A percentile compares a stretch with the other conserved stretches of the same genome.
These are phyloP conservation scores for Staphylotrichum longicolle DNA, from an alignment of 495 filamentous ascomycete genomes.

Conservation along the genomic window DNA sequence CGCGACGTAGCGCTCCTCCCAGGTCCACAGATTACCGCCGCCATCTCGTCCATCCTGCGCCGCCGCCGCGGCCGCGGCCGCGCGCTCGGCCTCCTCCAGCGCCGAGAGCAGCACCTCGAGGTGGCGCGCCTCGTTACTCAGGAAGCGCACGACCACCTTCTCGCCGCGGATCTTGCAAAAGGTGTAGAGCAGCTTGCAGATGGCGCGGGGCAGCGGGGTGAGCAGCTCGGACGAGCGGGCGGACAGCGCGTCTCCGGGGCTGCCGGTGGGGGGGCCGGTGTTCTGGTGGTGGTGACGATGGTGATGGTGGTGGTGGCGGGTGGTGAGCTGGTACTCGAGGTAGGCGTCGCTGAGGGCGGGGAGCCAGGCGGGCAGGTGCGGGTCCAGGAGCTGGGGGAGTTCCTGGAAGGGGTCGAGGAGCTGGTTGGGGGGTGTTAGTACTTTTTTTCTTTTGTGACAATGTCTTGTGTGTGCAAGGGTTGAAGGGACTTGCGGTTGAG, in stretches of 20 bases:
- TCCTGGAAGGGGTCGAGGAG: slow-evolving; percentile 93
- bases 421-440: slow-evolving; percentile 27
- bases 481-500: slow-evolving; percentile 38
- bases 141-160: slow-evolving; percentile 85
- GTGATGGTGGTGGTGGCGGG: slow-evolving; percentile 20
- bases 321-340: slow-evolving; percentile 61
- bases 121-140: slow-evolving; percentile 81
- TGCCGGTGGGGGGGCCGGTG: slow-evolving; percentile 32
- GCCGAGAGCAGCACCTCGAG: slow-evolving; percentile 74
- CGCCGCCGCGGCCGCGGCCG: neutral
- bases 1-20: slow-evolving; percentile 87
- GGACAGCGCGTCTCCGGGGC: slow-evolving; percentile 19
- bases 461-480: neutral
- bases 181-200: slow-evolving; percentile 77
- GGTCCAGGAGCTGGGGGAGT: slow-evolving; percentile 92
- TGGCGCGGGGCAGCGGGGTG: slow-evolving; percentile 62
- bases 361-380: slow-evolving; percentile 71
- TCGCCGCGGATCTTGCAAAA: slow-evolving; percentile 93
- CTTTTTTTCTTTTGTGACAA: neutral
- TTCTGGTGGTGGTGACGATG: slow-evolving; percentile 46
- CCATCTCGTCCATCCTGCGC: neutral
- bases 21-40: slow-evolving; percentile 47
- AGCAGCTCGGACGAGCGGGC: slow-evolving; percentile 38
- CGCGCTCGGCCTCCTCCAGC: slow-evolving; percentile 50
- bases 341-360: slow-evolving; percentile 71